Percentiles rank a stretch among this genome's conserved stretches.
Conservation (phyloP, 108 stramenopile species). For the Stephanodiscus minutulus region DNA sequence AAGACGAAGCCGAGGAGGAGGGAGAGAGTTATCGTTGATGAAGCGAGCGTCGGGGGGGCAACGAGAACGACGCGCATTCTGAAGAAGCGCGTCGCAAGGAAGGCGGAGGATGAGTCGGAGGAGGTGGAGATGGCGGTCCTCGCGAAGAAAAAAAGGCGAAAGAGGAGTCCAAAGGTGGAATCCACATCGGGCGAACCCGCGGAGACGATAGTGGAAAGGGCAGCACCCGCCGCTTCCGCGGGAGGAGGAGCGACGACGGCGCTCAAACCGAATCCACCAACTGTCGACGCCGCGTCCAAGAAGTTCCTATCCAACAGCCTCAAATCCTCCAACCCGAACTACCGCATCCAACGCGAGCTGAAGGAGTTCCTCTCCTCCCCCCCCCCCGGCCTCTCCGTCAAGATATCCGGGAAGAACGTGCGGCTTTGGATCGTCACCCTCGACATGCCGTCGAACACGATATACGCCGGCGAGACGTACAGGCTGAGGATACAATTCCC, state of each 20-base stretch:
- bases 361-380: slow-evolving; percentile 84
- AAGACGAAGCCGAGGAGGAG: slow-evolving; percentile 50
- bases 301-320: slow-evolving; percentile 61
- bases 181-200: slow-evolving; percentile 4
- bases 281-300: slow-evolving; percentile 48
- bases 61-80: slow-evolving; percentile 11
- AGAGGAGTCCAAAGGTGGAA: slow-evolving; percentile 14
- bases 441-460: slow-evolving; percentile 75
- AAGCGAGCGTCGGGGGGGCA: slow-evolving; percentile 11
- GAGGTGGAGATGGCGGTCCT: neutral
- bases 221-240: neutral
- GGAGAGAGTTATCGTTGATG: slow-evolving; percentile 28
- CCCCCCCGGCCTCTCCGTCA: slow-evolving; percentile 82
- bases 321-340: slow-evolving; percentile 75
- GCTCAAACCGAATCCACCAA: slow-evolving; percentile 22
- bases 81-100: neutral
- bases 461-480: slow-evolving; percentile 95
- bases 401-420: slow-evolving; percentile 82
- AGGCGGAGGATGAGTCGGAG: neutral
- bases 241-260: slow-evolving; percentile 12
- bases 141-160: slow-evolving; percentile 8
- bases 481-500: slow-evolving; percentile 87
- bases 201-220: neutral
- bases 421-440: slow-evolving; percentile 94
- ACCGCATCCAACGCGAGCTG: slow-evolving; percentile 87